Percentiles rank a stretch among this genome's conserved stretches.
These are phyloP conservation scores for Fusarium torreyae DNA, from an alignment of 2,329 filamentous ascomycete species.

Conservation along the genomic window DNA sequence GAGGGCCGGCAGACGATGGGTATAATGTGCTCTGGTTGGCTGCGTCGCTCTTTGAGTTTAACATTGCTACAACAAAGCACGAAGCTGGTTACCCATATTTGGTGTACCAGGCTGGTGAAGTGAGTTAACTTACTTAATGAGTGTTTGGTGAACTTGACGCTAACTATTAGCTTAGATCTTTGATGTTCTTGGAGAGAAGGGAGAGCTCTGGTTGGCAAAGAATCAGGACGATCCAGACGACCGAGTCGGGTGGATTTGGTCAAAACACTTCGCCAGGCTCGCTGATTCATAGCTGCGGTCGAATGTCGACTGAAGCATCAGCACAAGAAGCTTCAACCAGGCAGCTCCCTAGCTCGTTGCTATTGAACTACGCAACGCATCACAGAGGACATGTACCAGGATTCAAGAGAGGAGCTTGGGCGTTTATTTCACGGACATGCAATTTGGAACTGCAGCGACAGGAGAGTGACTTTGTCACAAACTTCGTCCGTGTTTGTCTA, in stretches of 20 bases:
- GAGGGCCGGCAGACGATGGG: conserved; percentile 66
- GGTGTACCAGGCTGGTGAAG: conserved; percentile 94
- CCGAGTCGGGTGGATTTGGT: conserved; percentile 97
- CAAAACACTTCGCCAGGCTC: conserved; percentile 90
- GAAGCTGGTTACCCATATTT: conserved; percentile 97
- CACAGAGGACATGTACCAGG: conserved; percentile 47
- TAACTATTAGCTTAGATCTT: conserved; percentile 71
- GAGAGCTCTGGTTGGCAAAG: conserved; percentile 96
- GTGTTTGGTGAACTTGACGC: background rate
- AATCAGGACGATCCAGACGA: conserved; percentile 91
- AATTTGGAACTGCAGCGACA: conserved; percentile 40
- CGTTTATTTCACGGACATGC: conserved; percentile 47
- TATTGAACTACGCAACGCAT: conserved; percentile 44
- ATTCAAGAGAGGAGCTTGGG: conserved; percentile 42
- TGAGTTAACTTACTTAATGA: conserved; percentile 56
- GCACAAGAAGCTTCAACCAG: conserved; percentile 32
- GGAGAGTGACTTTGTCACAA: conserved; percentile 30
- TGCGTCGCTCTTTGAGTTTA: conserved; percentile 96
- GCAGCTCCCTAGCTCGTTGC: conserved; percentile 30
- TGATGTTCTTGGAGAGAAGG: conserved; percentile 95
- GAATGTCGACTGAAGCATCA: conserved; percentile 28
- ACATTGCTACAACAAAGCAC: conserved; percentile 91
- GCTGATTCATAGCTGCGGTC: conserved; percentile 62
- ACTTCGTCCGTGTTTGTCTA: conserved; percentile 30
- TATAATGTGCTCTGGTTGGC: conserved; percentile 90